These are phyloP conservation scores for Aspergillus nomiae DNA, from an alignment of 2,329 filamentous ascomycete genomes.

Conservation along the genomic window DNA sequence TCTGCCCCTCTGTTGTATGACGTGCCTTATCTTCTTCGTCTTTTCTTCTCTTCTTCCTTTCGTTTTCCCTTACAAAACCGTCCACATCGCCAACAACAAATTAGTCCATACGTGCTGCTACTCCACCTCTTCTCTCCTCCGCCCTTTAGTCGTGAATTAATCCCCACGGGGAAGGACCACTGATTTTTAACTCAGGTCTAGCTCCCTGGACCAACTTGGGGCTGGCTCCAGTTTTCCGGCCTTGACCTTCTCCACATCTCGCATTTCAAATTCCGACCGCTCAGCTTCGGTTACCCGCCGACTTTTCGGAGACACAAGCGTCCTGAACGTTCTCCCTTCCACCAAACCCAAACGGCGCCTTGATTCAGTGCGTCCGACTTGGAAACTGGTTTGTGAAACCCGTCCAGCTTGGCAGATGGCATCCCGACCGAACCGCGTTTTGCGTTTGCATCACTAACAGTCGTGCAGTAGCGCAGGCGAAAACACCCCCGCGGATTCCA, in stretches of 20 bases:
- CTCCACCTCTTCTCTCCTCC: not conserved
- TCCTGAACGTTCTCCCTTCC: not conserved
- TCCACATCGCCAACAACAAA: not conserved
- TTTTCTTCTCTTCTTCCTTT: not conserved
- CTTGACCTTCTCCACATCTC: conserved; percentile 16
- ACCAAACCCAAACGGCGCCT: not conserved
- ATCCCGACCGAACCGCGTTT: not conserved
- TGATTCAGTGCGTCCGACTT: not conserved
- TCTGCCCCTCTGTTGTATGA: conserved; percentile 3
- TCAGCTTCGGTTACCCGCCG: conserved; percentile 2
- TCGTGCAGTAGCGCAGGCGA: not conserved
- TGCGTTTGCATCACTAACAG: not conserved
- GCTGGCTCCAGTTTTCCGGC: conserved; percentile 11
- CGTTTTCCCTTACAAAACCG: not conserved
- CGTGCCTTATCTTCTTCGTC: conserved; percentile 4
- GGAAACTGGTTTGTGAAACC: not conserved
- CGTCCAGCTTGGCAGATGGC: not conserved
- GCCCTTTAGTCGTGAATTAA: not conserved
- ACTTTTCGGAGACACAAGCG: not conserved
- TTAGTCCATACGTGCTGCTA: not conserved
- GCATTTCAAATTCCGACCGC: conserved; percentile 18
- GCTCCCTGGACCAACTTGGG: conserved; percentile 11
- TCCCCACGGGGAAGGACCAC: conserved; percentile 18
- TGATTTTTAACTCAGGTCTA: conserved; percentile 10
- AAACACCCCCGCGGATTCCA: conserved; percentile 14